These are phyloP conservation scores for Salix dunnii DNA, from an alignment of 345 rosid genomes.

Conservation along the genomic window DNA sequence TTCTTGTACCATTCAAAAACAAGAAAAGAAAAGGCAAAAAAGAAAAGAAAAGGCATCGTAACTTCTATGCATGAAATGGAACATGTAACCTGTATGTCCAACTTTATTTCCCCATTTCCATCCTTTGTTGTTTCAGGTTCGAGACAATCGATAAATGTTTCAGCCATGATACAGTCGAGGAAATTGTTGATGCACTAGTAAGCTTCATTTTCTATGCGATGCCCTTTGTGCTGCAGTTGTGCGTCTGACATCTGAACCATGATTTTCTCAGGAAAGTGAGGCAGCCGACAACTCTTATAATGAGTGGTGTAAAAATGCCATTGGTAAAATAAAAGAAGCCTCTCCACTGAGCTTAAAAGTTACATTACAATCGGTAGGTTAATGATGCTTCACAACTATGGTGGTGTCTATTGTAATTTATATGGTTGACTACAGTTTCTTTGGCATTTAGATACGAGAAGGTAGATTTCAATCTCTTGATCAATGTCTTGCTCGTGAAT, in stretches of 20 bases:
- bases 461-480: conserved; percentile 88
- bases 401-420: conserved; percentile 7
- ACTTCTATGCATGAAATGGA: not conserved
- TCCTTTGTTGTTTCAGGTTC: conserved; percentile 46
- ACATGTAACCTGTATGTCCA: not conserved
- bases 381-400: not conserved
- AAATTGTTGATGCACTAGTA: conserved; percentile 80
- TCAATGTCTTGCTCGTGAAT: conserved; percentile 82
- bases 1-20: not conserved
- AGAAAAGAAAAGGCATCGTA: not conserved
- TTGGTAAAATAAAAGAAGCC: conserved; percentile 67
- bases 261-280: conserved; percentile 54
- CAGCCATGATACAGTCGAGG: conserved; percentile 78
- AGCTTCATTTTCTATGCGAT: conserved; percentile 19
- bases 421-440: not conserved
- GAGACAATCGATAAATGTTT: conserved; percentile 77
- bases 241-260: not conserved
- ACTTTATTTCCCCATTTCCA: not conserved
- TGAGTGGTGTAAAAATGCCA: conserved; percentile 58
- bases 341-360: conserved; percentile 93
- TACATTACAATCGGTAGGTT: conserved; percentile 70
- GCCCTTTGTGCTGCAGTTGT: not conserved
- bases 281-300: conserved; percentile 38
- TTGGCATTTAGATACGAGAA: conserved; percentile 57
- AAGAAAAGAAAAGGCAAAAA: not conserved